Percentiles rank a stretch among this genome's conserved stretches.
These are phyloP conservation scores for Mycocentrospora acerina DNA, from an alignment of 2,329 filamentous ascomycete species.

Conservation along the genomic window DNA sequence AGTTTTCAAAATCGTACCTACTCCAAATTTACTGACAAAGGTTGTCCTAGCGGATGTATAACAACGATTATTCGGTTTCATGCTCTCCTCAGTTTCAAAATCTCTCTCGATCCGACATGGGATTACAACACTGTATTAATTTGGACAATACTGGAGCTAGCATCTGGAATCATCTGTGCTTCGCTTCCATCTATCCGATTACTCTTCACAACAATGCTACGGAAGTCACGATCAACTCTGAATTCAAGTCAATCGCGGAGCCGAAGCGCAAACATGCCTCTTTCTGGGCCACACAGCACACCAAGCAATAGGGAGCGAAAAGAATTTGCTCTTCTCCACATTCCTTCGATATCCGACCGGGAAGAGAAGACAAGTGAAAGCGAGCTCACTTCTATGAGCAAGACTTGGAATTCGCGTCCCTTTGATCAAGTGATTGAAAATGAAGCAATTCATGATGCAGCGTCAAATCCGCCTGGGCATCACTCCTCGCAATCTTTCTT, in stretches of 20 bases:
- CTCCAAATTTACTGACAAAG: background rate
- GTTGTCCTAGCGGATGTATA: constrained; percentile 12
- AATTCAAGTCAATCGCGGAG: constrained; percentile 4
- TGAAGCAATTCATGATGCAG: too few species aligned
- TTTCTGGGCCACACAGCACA: background rate
- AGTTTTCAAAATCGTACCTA: background rate
- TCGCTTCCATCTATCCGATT: constrained; percentile 27
- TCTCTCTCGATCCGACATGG: constrained; percentile 30
- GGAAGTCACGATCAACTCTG: background rate
- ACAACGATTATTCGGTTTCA: constrained; percentile 26
- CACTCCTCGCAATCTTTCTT: too few species aligned
- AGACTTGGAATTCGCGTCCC: too few species aligned
- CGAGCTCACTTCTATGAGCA: too few species aligned
- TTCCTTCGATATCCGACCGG: background rate
- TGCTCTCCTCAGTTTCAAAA: constrained; percentile 21
- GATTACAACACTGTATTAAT: constrained; percentile 24
- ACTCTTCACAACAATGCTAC: constrained; percentile 13
- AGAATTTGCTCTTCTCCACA: background rate
- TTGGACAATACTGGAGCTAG: constrained; percentile 31
- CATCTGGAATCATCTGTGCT: constrained; percentile 22
- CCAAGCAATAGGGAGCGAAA: background rate
- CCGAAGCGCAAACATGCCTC: background rate
- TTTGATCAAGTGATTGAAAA: too few species aligned
- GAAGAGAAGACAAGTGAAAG: too few species aligned
- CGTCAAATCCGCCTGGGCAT: too few species aligned